Evolutionary conservation across 768 basidiomycete genomes (phyloP), one percentile per base, ranked within the genome.

Genomic region (Rhodotorula sphaerocarpa): DNA sequence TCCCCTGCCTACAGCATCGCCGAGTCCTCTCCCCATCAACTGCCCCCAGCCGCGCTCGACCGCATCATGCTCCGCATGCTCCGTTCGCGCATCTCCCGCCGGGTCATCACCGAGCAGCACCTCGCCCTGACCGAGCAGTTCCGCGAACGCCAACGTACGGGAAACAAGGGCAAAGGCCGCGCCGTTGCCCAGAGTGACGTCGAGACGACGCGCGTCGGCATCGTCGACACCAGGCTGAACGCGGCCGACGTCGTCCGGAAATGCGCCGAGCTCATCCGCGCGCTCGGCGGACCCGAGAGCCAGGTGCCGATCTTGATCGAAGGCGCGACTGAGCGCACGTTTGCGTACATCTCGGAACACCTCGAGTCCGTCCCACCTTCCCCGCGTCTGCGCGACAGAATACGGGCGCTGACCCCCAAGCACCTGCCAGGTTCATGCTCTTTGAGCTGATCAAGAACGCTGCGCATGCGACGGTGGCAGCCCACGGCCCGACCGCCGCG

Each of bases 1-100:
- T 87, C n/a, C 85, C 79, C 72, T 79, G 88, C 14, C 84, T 85
- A 21, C 82, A 69, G 91, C 9, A 88, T 90, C 9, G 78, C 91
- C 36, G 88, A 89, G 28, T 79, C 90, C n/a, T 83, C 88, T 0
- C 90, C 89, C 21, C 85, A 83, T 1, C 82, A 85, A 73, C 80
- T 92, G 12, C 78, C 82, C 0, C 85, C 90, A 0, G 88, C 90
- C 61, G 80, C 82, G 44, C 79, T 92, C 18, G 89, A 91, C 74
- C 80, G 86, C 4, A 89, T 90, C 74, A 88, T 90, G 86, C 82
- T 84, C 28, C 83, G 89, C 28, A 93, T 93, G 90, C 80, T 93
- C 15, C 82, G 89, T 52, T 91, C 90, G 3, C 82, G 90, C 56
- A 90, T 91, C 74, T 90, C 89, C 18, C 81, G 90, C 27, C 83